A percentile compares a stretch with the other conserved stretches of the same genome.
Conservation (phyloP, 2,329 filamentous ascomycete genomes). For the Chalaropsis ovoidea region DNA sequence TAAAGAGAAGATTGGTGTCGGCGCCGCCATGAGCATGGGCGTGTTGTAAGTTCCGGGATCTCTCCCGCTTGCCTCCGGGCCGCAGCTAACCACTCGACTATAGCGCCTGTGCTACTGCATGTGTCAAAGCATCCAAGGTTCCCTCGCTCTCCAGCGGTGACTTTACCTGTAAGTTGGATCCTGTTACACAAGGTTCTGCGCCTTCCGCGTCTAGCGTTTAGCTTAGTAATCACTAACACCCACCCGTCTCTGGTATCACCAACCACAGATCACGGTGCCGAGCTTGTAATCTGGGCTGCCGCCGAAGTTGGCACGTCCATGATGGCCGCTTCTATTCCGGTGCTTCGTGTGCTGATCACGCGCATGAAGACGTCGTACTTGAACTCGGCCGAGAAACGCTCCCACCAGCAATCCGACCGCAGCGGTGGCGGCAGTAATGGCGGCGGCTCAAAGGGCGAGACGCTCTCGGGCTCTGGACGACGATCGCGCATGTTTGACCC, state of each 20-base stretch:
- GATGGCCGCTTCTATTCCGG: constrained; percentile 28
- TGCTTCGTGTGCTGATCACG: constrained; percentile 27
- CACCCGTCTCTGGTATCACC: not conserved
- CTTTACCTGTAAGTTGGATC: constrained; percentile 25
- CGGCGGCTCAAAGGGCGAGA: not conserved
- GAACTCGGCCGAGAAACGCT: constrained; percentile 23
- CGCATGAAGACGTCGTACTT: constrained; percentile 26
- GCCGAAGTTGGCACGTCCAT: constrained; percentile 27
- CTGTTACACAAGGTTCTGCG: constrained; percentile 1
- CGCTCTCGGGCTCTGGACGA: not conserved
- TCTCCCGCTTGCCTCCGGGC: not conserved
- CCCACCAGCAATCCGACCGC: not conserved
- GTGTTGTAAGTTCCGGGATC: constrained; percentile 32
- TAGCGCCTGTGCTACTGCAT: constrained; percentile 32
- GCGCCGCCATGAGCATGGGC: constrained; percentile 38
- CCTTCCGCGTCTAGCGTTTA: not conserved
- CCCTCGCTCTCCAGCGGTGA: constrained; percentile 27
- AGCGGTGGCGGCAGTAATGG: not conserved
- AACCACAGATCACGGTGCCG: constrained; percentile 25
- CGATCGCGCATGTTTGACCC: not conserved
- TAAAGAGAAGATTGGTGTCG: constrained; percentile 36
- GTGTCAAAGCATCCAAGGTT: constrained; percentile 31
- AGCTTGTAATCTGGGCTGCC: constrained; percentile 28
- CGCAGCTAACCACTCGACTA: not conserved
- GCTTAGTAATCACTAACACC: not conserved